Evolutionary conservation across 2,329 filamentous ascomycete genomes (phyloP).

Genomic region (Fusarium sp.): DNA sequence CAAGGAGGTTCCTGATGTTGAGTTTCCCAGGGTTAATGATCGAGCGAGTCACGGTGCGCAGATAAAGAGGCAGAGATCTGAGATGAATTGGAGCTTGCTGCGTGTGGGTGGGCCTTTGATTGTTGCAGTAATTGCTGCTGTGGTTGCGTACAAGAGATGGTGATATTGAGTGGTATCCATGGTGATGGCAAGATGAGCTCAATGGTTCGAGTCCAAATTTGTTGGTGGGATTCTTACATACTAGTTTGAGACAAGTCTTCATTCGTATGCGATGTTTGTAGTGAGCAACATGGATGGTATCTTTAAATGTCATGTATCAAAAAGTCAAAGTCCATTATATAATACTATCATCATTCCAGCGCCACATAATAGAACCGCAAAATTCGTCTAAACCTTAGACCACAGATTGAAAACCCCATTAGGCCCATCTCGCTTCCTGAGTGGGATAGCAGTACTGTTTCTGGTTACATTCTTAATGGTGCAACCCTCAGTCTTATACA

Average conservation of each 20-base stretch:
- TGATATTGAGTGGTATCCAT: too few relatives aligned
- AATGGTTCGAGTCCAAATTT: accelerated
- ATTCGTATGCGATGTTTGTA: too few relatives aligned
- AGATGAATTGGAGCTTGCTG: accelerated
- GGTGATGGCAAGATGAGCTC: too few relatives aligned
- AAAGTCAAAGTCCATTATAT: not conserved
- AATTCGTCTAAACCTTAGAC: not conserved
- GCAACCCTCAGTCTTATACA: constrained; percentile 36
- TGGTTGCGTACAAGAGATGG: not conserved
- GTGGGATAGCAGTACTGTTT: constrained; percentile 23
- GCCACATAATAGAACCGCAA: not conserved
- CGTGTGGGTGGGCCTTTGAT: not conserved
- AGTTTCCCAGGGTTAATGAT: constrained; percentile 25
- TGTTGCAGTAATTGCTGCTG: not conserved
- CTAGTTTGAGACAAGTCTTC: too few relatives aligned
- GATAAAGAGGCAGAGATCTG: not conserved
- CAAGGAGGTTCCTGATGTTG: constrained; percentile 15
- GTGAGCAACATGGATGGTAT: too few relatives aligned
- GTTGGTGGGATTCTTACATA: too few relatives aligned
- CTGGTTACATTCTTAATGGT: constrained; percentile 42
- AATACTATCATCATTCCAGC: accelerated
- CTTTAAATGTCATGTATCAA: not conserved
- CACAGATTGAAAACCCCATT: constrained; percentile 36
- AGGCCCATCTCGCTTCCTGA: constrained; percentile 21
- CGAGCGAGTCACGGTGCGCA: not conserved